These are phyloP conservation scores for Hyparrhenia diplandra DNA, from an alignment of 176 grass and related monocot genomes.

Conservation along the genomic window DNA sequence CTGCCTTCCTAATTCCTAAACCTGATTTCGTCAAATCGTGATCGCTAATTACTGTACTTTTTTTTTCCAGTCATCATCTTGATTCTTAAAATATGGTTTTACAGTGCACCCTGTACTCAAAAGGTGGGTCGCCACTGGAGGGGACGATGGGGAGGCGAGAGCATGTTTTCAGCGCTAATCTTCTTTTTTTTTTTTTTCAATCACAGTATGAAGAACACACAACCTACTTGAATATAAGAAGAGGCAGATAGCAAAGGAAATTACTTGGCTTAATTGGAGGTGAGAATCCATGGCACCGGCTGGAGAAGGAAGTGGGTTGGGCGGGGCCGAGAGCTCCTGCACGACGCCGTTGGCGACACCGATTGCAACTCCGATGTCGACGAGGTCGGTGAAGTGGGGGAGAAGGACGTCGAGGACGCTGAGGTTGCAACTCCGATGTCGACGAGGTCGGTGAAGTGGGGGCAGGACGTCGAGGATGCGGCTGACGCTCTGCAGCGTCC, in stretches of 20 bases:
- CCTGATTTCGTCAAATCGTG: too few relatives aligned
- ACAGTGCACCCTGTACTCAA: too few relatives aligned
- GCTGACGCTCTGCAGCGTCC: slow-evolving; percentile 21
- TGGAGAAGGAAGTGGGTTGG: not conserved
- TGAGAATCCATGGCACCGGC: not conserved
- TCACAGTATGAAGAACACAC: too few relatives aligned
- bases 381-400: slow-evolving; percentile 34
- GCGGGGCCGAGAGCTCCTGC: not conserved
- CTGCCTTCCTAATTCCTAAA: too few relatives aligned
- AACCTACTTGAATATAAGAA: not conserved
- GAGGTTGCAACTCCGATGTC: slow-evolving; percentile 31
- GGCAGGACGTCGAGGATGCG: slow-evolving; percentile 24
- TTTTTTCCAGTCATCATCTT: too few relatives aligned
- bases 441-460: slow-evolving; percentile 33
- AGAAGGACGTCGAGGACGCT: slow-evolving; percentile 25
- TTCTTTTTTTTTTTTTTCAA: too few relatives aligned
- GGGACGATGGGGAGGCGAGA: too few relatives aligned
- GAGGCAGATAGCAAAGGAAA: not conserved
- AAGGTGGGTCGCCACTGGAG: too few relatives aligned
- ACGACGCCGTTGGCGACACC: slow-evolving; percentile 33
- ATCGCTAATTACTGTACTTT: too few relatives aligned
- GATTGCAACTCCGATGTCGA: slow-evolving; percentile 17
- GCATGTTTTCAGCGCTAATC: too few relatives aligned
- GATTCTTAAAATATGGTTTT: too few relatives aligned
- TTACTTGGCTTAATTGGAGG: not conserved